Base-by-base conservation (phyloP, 768 basidiomycete species). In the Chalciporus piperatus region DNA sequence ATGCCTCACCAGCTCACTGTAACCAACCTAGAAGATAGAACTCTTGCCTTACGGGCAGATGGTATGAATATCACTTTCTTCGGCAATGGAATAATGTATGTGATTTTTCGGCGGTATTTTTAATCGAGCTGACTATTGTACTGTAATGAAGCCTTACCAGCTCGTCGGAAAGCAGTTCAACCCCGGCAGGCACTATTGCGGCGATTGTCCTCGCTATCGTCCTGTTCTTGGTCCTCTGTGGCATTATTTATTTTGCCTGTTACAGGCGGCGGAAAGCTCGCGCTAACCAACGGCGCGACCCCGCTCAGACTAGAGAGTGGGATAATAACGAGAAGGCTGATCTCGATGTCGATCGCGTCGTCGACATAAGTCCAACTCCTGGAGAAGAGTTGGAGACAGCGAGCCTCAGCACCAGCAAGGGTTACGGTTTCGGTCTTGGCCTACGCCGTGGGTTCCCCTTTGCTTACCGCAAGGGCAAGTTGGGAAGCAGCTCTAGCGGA, bases 151-250 rank as follows among this genome's bases (percentile, higher is more conserved):
- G 55, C 48, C 51, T 59, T 10, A 47, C 66, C 38, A 53, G 47
- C 45, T 35, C 57, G 6, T 51, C 58, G 4, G 51, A 50, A 33
- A 45, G 50, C 28, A 47, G 45, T 30, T 67, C 74, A 1, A 68
- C 74, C 17, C 52, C 78, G 2, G 70, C 70, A 53, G 85, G 87
- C 39, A 82, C 85, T 2, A 81, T 87, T 48, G 86, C 85, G 17
- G 87, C 85, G 0, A 71, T 87, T 27, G 76, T 75, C 10, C 72
- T 89, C 2, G 84, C 80, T 3, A 74, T 76, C 19, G 63, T 81
- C 17, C 69, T 89, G 9, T 74, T 76, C 23, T 71, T 82, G 58
- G 47, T 84, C 25, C 52, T 82, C 4, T 51, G 77, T 9, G 68
- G 70, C 42, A 65, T 66, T 13, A 60, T 81, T 2, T 74, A 76